Base-by-base conservation (phyloP, 2,329 filamentous ascomycete species). In the Cladosporium sp. region DNA sequence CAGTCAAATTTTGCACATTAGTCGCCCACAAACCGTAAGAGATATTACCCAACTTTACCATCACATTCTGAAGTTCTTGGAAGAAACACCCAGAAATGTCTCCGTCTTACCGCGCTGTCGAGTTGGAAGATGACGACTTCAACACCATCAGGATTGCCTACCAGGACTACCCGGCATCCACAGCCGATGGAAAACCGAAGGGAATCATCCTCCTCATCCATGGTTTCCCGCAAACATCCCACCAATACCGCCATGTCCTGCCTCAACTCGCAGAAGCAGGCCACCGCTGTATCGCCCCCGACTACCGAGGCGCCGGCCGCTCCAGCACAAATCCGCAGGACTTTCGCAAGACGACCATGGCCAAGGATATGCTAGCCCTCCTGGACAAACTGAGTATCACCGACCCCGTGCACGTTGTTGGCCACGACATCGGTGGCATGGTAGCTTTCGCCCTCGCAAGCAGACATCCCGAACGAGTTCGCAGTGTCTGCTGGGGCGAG, bases 351-450 rank as follows among this genome's bases (percentile, higher is more conserved):
- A 59, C 63, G 2, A 60, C 60, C 42, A 68, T 74, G 53, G 71
- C 71, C 3, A 53, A 60, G 2, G 71, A 73, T 53, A 56, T 75
- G 1, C 55, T 67, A 38, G 51, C 65, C 6, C 55, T 68, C 0
- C 27, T 68, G 2, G 30, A 42, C 6, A 54, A 62, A 3, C 56
- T 73, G 1, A 51, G 51, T 4, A 66, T 72, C 56, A 62, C 55
- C 9, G 59, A 66, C 6, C 51, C 49, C 8, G 58, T 73, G 2
- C 69, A 74, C 51, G 55, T 75, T n/a, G 66, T 76, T 0, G 72
- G 72, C 18, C 71, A 76, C 53, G 72, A 75, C 53, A 74, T 76
- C 33, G 72, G 72, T 16, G 72, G 70, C 39, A 74, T 75, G 71
- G 67, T 75, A 20, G 69, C 70, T 0, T 67, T 69, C 51, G 65